phyloP scores from a whole-genome alignment of 768 basidiomycete species.

The Royoungia palumana region DNA sequence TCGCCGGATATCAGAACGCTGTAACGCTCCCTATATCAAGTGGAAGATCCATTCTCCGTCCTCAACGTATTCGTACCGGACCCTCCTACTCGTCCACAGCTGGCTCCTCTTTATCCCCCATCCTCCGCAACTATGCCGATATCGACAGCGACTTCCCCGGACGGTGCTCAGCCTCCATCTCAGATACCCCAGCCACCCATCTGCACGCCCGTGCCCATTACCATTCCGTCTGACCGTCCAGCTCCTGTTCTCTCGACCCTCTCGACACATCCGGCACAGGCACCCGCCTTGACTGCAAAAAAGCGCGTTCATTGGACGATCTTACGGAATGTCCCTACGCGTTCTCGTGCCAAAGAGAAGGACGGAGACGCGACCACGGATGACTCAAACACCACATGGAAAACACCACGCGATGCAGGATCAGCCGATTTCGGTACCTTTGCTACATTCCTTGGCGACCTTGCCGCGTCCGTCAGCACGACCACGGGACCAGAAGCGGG shows the following conservation, averaged over 20 bases:
- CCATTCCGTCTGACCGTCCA: slow-evolving; percentile 21
- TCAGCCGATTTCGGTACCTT: slow-evolving; percentile 62
- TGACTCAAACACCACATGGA: slow-evolving; percentile 40
- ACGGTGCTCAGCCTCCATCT: slow-evolving; percentile 1
- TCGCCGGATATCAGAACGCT: neutral
- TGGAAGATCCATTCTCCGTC: slow-evolving; percentile 76
- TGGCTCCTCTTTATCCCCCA: slow-evolving; percentile 56
- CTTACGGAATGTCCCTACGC: slow-evolving; percentile 45
- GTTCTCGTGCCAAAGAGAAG: slow-evolving; percentile 49
- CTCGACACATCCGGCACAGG: neutral
- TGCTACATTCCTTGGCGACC: slow-evolving; percentile 47
- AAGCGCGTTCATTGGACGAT: slow-evolving; percentile 63
- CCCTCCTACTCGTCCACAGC: slow-evolving; percentile 47
- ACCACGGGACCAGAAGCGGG: slow-evolving; percentile 16
- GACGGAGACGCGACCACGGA: slow-evolving; percentile 41
- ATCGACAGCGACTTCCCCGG: neutral
- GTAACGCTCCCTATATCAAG: slow-evolving; percentile 32
- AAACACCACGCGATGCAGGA: slow-evolving; percentile 49
- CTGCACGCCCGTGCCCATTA: slow-evolving; percentile 28
- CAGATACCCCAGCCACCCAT: slow-evolving; percentile 9
- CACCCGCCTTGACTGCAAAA: neutral
- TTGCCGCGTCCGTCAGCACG: slow-evolving; percentile 31
- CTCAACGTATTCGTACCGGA: slow-evolving; percentile 64
- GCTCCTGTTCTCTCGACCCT: slow-evolving; percentile 15
- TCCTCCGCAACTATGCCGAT: slow-evolving; percentile 21